These are phyloP conservation scores for Kregervanrija delftensis DNA, from an alignment of 805 yeast genomes.

Conservation along the genomic window DNA sequence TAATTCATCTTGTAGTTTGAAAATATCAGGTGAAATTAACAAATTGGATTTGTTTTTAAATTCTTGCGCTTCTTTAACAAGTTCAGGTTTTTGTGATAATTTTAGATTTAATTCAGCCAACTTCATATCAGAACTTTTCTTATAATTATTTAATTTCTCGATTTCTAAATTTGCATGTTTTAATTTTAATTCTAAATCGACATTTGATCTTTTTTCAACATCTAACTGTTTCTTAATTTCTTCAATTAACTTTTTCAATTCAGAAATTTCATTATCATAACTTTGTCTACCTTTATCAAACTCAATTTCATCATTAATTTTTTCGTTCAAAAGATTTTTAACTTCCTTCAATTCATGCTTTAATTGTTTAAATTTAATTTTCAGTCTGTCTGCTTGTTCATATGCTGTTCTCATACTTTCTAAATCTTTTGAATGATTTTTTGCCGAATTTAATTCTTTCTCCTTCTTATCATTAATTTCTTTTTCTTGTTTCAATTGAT, in stretches of 20 bases:
- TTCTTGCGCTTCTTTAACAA: constrained; percentile 3
- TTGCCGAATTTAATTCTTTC: background rate
- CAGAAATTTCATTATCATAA: constrained; percentile 33
- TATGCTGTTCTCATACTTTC: constrained; percentile 18
- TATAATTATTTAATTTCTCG: constrained; percentile 26
- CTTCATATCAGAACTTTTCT: constrained; percentile 25
- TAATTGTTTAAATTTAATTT: constrained; percentile 30
- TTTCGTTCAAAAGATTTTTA: constrained; percentile 33
- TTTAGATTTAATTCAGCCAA: constrained; percentile 27
- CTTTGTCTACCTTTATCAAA: constrained; percentile 39
- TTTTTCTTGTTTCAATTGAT: constrained; percentile 6
- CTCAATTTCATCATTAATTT: constrained; percentile 35
- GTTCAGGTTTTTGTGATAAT: constrained; percentile 19
- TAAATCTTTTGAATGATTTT: constrained; percentile 3
- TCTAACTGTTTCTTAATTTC: constrained; percentile 25
- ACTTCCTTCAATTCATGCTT: constrained; percentile 41
- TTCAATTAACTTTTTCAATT: constrained; percentile 25
- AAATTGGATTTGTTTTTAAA: constrained; percentile 2
- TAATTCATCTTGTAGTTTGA: constrained; percentile 44
- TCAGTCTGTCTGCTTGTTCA: constrained; percentile 23
- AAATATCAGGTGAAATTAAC: constrained; percentile 8
- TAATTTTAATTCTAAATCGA: constrained; percentile 19
- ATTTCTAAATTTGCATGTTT: constrained; percentile 27
- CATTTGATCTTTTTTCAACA: constrained; percentile 20
- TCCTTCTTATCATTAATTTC: background rate